Evolutionary conservation across 345 rosid species (phyloP), one percentile per base, ranked within the genome.

Genomic region (Noccaea caerulescens): DNA sequence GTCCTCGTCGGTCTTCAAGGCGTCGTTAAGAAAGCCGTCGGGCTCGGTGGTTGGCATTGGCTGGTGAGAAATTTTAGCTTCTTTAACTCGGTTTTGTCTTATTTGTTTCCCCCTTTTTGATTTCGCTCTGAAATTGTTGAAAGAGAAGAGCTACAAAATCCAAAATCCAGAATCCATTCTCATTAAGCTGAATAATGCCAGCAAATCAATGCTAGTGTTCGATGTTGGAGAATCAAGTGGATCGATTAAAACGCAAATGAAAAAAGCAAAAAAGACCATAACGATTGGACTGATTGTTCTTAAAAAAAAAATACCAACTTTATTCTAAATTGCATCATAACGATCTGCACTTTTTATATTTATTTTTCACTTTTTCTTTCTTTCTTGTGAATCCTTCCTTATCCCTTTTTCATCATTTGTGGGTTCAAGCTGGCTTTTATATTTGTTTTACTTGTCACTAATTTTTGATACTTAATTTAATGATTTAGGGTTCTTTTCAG

Each of bases 41-140:
- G 98, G 3, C 91, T 87, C 56, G 98, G 98, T 42, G 98, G 98
- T 8, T 93, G 98, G 97, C 97, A 93, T 84, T 93, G 98, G 98
- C 97, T 92, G 88, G 98, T 92, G 66, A 79, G 73, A 10, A 4
- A 2, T n/a, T 27, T 27, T 1, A 14, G 30, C 68, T 59, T 49
- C 23, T 54, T 60, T 5, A 2, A 45, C 23, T 16, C 39, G 13
- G 55, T 6, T 56, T 63, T 72, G 64, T 72, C 71, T 63, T 2
- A 10, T 64, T 45, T 8, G 1, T 20, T 18, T 37, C 8, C 13
- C 23, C 47, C 9, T 4, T 20, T 33, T 30, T 3, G 5, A 46
- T 46, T 25, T 23, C 20, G 13, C 27, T 46, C 58, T 49, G 23
- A 50, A 20, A 44, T 65, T 49, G 27, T 47, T 34, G 56, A 63